phyloP scores from a whole-genome alignment of 2,329 filamentous ascomycete species.

The Monosporascus sp. region DNA sequence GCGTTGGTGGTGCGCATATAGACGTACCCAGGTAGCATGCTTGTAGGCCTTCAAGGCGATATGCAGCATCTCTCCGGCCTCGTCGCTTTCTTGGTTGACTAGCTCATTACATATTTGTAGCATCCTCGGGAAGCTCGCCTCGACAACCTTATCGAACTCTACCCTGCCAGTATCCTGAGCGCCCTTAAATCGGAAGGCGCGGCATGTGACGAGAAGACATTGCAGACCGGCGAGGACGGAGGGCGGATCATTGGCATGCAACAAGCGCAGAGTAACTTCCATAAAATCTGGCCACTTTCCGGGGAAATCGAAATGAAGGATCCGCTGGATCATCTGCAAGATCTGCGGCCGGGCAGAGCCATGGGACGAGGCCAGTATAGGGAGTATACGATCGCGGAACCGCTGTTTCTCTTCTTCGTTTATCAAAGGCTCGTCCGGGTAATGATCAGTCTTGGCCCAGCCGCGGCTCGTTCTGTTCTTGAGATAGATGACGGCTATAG shows the following conservation, averaged over 20 bases:
- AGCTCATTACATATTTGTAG: constrained; percentile 82
- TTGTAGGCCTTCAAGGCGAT: constrained; percentile 96
- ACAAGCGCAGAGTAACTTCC: constrained; percentile 82
- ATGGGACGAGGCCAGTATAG: constrained; percentile 75
- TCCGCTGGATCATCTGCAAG: constrained; percentile 89
- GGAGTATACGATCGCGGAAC: constrained; percentile 83
- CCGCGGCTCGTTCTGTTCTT: constrained; percentile 95
- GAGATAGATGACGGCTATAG: constrained; percentile 85
- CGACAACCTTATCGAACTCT: constrained; percentile 93
- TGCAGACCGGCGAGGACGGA: constrained; percentile 92
- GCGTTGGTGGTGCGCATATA: neutral
- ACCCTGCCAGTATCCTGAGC: constrained; percentile 68
- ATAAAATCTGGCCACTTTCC: constrained; percentile 91
- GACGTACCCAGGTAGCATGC: constrained; percentile 87
- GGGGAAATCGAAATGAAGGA: constrained; percentile 93
- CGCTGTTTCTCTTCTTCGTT: constrained; percentile 83
- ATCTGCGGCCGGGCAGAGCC: constrained; percentile 86
- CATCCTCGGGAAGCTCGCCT: constrained; percentile 82
- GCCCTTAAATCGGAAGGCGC: constrained; percentile 89
- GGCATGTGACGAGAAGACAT: constrained; percentile 89
- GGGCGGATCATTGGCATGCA: constrained; percentile 78
- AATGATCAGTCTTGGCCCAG: constrained; percentile 77
- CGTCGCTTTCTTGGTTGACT: constrained; percentile 84
- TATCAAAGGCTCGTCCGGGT: constrained; percentile 67
- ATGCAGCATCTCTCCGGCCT: constrained; percentile 95